Base-by-base conservation (phyloP, 345 rosid genomes). In the Salix arbutifolia region DNA sequence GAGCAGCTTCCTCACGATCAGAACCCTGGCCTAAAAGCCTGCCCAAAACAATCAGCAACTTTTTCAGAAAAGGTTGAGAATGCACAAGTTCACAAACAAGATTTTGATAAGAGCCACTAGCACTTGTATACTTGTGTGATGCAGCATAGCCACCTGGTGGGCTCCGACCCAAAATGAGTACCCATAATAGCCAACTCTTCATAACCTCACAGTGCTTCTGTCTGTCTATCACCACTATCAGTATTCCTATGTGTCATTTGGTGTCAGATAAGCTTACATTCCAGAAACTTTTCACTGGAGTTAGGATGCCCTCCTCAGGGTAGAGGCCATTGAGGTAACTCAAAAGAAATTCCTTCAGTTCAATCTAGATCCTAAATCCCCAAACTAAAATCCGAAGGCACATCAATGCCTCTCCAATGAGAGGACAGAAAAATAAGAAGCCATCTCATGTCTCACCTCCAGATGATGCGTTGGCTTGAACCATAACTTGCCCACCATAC, bases 401-500 rank as follows among this genome's bases (percentile, higher is more conserved):
- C 64, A 53, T 21, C 56, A 74, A 7, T 9, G 61, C 11, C 35
- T 25, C 19, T 62, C 35, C 6, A 69, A 28, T 56, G 4, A 13
- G 28, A 33, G 31, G 25, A 50, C 33, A 40, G 64, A 48, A 71
- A 26, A 40, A 70, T 31, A 83, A 74, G 58, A 58, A 17, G 50
- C 75, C 44, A 62, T 65, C 85, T 83, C 74, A 93, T 97, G 90
- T 93, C 85, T 83, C 74, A 93, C 99, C 92, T 93, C 98, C 98
- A 91, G 53, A 96, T 91, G 78, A 96, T 79, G 60, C 99, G 97
- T 79, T 96, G 99, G 83, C 97, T 93, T 67, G 98, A 88, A 44
- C 97, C 98, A 83, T 96, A 96, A 86, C 94, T 91, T 23, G 99
- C 99, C 99, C 99, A 96, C 99, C 99, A 96, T 62, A 91, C 98